phyloP scores from a whole-genome alignment of 768 basidiomycete genomes.

The Antrodiella citrinella region DNA sequence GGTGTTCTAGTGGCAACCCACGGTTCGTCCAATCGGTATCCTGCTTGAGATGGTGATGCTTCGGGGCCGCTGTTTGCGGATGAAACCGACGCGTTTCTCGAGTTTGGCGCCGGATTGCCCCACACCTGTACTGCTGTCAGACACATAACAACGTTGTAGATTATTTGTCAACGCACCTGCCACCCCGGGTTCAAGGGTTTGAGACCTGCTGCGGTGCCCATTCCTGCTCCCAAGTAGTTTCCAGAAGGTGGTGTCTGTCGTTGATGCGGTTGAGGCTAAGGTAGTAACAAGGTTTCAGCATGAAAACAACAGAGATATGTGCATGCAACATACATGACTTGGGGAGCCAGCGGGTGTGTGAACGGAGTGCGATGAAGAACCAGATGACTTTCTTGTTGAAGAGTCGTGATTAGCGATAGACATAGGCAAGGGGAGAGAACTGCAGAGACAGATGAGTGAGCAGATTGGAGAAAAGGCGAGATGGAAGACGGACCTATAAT shows the following conservation, averaged over 20 bases:
- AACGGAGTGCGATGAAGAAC: slow-evolving; percentile 57
- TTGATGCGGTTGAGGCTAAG: slow-evolving; percentile 25
- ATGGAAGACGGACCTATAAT: slow-evolving; percentile 8
- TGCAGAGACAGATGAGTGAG: not conserved
- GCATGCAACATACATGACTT: slow-evolving; percentile 38
- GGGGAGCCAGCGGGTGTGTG: slow-evolving; percentile 57
- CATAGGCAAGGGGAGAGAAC: slow-evolving; percentile 12
- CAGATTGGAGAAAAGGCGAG: not conserved
- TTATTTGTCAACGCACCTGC: slow-evolving; percentile 41
- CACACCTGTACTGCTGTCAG: slow-evolving; percentile 40
- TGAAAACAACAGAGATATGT: slow-evolving; percentile 2
- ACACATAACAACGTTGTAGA: not conserved
- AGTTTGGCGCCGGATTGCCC: slow-evolving; percentile 39
- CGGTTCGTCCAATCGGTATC: slow-evolving; percentile 39
- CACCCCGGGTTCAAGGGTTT: slow-evolving; percentile 55
- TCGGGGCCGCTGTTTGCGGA: slow-evolving; percentile 49
- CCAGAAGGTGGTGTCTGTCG: slow-evolving; percentile 36
- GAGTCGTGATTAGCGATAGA: slow-evolving; percentile 24
- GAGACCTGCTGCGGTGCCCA: slow-evolving; percentile 37
- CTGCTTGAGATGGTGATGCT: slow-evolving; percentile 34
- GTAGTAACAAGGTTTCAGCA: not conserved
- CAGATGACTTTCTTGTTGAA: slow-evolving; percentile 55
- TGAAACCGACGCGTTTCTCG: slow-evolving; percentile 56
- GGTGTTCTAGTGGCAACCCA: slow-evolving; percentile 45
- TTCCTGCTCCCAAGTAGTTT: slow-evolving; percentile 47